Base-by-base conservation (phyloP, 331 rosid species). In the Telfairia occidentalis region DNA sequence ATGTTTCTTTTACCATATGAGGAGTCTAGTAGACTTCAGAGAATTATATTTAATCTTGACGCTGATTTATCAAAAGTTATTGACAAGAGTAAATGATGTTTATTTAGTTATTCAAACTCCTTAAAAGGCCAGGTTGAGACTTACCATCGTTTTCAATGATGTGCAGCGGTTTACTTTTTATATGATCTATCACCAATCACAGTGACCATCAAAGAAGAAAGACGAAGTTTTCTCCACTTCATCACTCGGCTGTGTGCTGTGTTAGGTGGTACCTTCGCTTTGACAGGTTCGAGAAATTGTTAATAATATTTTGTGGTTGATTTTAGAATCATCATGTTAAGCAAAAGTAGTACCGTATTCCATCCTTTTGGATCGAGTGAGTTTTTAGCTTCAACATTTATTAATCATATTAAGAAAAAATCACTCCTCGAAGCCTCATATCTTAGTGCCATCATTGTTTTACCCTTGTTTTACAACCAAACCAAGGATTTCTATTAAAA, bases 101-200 rank as follows among this genome's bases (percentile, higher is more conserved):
- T 7, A 18, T 61, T 5, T 34, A 34, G 45, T 61, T 29, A 13
- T 59, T 59, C 66, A 15, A 29, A 15, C 42, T 18, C 32, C 30
- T 64, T 64, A 4, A 23, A 23, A 66, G 34, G 34, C 52, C 73
- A 38, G 21, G 67, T 61, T 78, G 75, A 79, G 81, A 76, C 72
- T 79, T 54, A 66, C 74, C 0, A 58, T 67, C 75, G 48, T 81
- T 73, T 61, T 40, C 73, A 43, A 82, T 50, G 70, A 54, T 78
- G 26, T 86, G 87, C 93, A 95, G 99, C 96, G 80, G 97, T 95
- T 58, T 95, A 92, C 93, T 95, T 95, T 85, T 84, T 95, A 81
- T 95, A 95, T 83, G 99, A 95, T 85, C 90, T 95, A 57, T 95
- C 99, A 7, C 99, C 99, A 35, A 95, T 95, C 77, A 95, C 92